Base-by-base conservation (phyloP, 2,329 filamentous ascomycete species). In the Pyricularia sp. region DNA sequence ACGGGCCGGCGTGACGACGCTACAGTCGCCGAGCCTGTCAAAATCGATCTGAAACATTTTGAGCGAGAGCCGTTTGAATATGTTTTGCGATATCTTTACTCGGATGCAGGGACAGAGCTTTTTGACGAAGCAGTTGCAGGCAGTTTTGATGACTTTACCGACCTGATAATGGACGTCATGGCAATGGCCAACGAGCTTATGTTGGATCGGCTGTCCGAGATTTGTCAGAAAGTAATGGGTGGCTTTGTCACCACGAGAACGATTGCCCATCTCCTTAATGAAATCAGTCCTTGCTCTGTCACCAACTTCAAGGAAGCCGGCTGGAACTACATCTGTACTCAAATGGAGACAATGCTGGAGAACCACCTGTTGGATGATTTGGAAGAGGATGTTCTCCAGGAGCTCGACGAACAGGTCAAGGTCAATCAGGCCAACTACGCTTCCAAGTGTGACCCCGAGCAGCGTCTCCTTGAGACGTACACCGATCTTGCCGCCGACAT, bases 101-200 rank as follows among this genome's bases (percentile, higher is more conserved):
- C 90, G 1, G 94, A 97, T 72, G 81, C 84, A 40, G 91, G 91
- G 0, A 81, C 85, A 26, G 88, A 93, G 66, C 78, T 97, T 1
- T 97, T 99, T 70, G 86, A 96, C 68, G 81, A 88, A 35, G 83
- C 94, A 5, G 83, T 88, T 19, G 83, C 84, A 44, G 78, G 84
- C 19, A 87, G 88, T 66, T 76, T 96, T 6, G 92, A 97, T 69
- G 88, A 92, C 60, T 92, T 96, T 68, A 85, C 93, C 4, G 92
- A 97, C 70, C 79, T 94, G n/a, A 82, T 97, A 9, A 83, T 97
- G 77, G 92, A 96, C 70, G 90, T 97, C 60, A 88, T 97, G 83
- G 86, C 86, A 65, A 88, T 91, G 64, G 91, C 93, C 13, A 94
- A 99, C 72, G 93, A 99, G 75, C 78, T 99, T 65, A 97, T 99